These are phyloP conservation scores for Neurospora sp. DNA, from an alignment of 2,329 filamentous ascomycete species.

Conservation along the genomic window DNA sequence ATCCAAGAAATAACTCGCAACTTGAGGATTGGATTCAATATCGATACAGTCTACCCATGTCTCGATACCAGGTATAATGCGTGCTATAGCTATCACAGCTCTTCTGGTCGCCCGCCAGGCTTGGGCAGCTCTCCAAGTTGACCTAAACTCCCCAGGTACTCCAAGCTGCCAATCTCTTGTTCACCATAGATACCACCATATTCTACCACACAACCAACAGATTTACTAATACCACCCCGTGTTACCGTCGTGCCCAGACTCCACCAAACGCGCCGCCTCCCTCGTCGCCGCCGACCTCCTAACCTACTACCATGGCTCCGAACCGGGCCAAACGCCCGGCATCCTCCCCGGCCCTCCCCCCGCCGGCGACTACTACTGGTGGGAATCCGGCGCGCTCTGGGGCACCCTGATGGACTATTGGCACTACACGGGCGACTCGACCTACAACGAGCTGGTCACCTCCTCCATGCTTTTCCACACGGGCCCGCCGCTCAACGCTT, in stretches of 20 bases:
- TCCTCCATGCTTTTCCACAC: conserved; percentile 47
- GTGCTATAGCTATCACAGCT: neutral
- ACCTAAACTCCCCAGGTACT: conserved; percentile 9
- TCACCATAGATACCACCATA: neutral
- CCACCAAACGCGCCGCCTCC: conserved; percentile 10
- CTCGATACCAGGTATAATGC: neutral
- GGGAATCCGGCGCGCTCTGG: conserved; percentile 59
- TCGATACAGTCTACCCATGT: neutral
- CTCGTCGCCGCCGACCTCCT: conserved; percentile 12
- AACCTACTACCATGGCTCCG: conserved; percentile 11
- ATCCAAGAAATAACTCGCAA: neutral
- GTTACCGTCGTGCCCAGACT: conserved; percentile 3
- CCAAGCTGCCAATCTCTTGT: neutral
- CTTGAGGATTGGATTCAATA: neutral
- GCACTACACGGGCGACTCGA: conserved; percentile 46
- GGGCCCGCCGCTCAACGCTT: conserved; percentile 38
- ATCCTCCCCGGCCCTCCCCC: conserved; percentile 26
- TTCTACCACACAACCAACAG: neutral
- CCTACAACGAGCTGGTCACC: conserved; percentile 49
- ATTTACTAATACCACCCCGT: neutral
- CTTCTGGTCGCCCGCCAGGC: conserved; percentile 5
- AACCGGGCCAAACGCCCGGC: conserved; percentile 37
- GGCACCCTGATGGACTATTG: conserved; percentile 37
- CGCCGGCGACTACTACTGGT: conserved; percentile 56
- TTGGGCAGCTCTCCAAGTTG: conserved; percentile 11